A percentile compares a stretch with the other conserved stretches of the same genome.
phyloP scores from a whole-genome alignment of 208 protist species.

The Leishmania tropica region DNA sequence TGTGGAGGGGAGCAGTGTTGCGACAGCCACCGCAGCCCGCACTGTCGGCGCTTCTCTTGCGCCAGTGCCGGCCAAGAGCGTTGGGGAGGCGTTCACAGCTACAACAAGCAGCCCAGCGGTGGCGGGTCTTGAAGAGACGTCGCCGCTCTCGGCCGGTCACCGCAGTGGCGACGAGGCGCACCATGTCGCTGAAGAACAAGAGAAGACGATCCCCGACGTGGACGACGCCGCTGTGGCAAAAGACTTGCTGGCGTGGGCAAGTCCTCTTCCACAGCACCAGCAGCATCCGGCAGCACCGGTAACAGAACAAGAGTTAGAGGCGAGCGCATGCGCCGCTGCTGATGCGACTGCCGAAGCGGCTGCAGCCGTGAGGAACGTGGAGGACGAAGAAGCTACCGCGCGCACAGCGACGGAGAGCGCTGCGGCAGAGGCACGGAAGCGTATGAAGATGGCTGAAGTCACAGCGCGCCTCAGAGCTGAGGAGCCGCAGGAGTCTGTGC shows the following conservation, averaged over 20 bases:
- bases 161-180: background rate
- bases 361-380: background rate
- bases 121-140: background rate
- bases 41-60: background rate
- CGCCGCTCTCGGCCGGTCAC: background rate
- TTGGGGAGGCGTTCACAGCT: background rate
- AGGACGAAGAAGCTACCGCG: slow-evolving; percentile 13
- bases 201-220: too few relatives aligned
- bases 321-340: background rate
- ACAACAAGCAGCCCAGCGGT: background rate
- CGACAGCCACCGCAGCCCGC: background rate
- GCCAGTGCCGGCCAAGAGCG: slow-evolving; percentile 2
- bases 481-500: background rate
- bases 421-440: background rate
- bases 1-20: background rate
- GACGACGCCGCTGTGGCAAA: background rate
- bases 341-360: slow-evolving; percentile 1
- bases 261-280: background rate
- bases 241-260: background rate
- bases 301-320: background rate
- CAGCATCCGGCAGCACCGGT: background rate
- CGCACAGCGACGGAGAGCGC: background rate
- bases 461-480: slow-evolving; percentile 3
- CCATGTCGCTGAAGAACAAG: background rate
- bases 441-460: background rate